Evolutionary conservation across 345 rosid genomes (phyloP), one percentile per base, ranked within the genome.

Genomic region (Salix udensis): DNA sequence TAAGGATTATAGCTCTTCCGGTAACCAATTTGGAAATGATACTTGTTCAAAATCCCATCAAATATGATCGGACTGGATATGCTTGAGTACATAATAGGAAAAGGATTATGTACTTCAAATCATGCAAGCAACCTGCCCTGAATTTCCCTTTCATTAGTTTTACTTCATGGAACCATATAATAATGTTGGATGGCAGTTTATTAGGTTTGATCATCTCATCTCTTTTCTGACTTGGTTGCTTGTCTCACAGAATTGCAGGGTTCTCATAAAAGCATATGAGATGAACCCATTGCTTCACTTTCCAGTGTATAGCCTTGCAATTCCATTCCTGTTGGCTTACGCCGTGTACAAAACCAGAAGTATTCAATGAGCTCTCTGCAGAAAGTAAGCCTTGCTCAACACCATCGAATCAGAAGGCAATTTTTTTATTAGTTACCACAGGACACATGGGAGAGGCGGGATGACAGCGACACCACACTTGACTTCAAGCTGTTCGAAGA

Each of bases 251-350:
- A 89, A 80, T 70, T 93, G 98, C 85, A 85, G 92, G 80, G 85
- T 79, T 76, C 81, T 93, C 31, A 82, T 85, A 79, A 89, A 88
- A 84, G 99, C 97, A 31, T 96, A 89, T 64, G 97, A 93, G 88
- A 93, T 96, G 98, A 96, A 93, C 60, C 91, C 88, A 0, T 66
- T 91, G 42, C 60, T 89, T 73, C 91, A 93, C 84, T 95, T 90
- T 83, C 97, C 93, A 4, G 92, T 80, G 36, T 96, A 93, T 76
- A 65, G 93, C 84, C 73, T 93, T 65, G 85, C 76, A 16, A 80
- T 93, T 77, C 98, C 99, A 36, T 53, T 88, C 48, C 78, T 89
- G 82, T 71, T 93, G 85, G 85, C 72, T 44, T 90, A 84, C 61
- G 84, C 87, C 9, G 79, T 84, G 71, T 85, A 77, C 80, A 83